Percentiles rank a stretch among this genome's conserved stretches.
Evolutionary conservation across 192 early-diverging fungal species (phyloP).

Genomic region (Gaertneriomyces semiglobifer): DNA sequence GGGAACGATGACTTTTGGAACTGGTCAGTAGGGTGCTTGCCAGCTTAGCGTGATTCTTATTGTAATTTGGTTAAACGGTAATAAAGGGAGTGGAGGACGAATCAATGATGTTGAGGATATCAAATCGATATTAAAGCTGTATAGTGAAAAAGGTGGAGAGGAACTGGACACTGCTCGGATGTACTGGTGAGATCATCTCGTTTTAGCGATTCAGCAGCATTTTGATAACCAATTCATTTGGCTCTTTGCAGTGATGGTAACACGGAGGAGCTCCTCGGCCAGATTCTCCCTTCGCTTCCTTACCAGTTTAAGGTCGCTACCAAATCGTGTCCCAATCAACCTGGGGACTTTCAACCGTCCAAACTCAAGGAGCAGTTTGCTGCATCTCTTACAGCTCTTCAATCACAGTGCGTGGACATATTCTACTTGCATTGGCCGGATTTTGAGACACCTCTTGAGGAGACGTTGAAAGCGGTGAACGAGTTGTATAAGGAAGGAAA

Average conservation of each 20-base stretch:
- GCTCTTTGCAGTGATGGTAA: conserved; percentile 50
- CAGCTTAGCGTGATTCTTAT: neutral
- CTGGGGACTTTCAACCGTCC: conserved; percentile 38
- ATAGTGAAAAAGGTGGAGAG: conserved; percentile 33
- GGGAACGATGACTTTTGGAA: conserved; percentile 33
- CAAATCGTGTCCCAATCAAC: conserved; percentile 50
- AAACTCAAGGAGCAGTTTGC: conserved; percentile 35
- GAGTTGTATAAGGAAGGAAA: conserved; percentile 52
- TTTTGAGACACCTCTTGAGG: conserved; percentile 48
- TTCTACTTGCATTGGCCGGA: conserved; percentile 66
- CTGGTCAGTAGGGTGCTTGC: conserved; percentile 8
- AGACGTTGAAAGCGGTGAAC: conserved; percentile 52
- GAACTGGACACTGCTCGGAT: conserved; percentile 51
- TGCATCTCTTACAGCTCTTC: conserved; percentile 47
- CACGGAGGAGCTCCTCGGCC: conserved; percentile 48
- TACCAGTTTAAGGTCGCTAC: conserved; percentile 48
- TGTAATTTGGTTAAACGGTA: conserved; percentile 18
- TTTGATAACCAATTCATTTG: neutral
- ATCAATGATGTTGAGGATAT: conserved; percentile 39
- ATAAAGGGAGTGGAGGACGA: conserved; percentile 41
- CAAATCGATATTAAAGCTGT: conserved; percentile 38
- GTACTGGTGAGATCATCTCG: conserved; percentile 33
- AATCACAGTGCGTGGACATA: conserved; percentile 49
- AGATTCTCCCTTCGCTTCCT: conserved; percentile 22
- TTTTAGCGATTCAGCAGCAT: neutral